These are phyloP conservation scores for Penicillium ochrochloron DNA, from an alignment of 495 filamentous ascomycete genomes.

Conservation along the genomic window DNA sequence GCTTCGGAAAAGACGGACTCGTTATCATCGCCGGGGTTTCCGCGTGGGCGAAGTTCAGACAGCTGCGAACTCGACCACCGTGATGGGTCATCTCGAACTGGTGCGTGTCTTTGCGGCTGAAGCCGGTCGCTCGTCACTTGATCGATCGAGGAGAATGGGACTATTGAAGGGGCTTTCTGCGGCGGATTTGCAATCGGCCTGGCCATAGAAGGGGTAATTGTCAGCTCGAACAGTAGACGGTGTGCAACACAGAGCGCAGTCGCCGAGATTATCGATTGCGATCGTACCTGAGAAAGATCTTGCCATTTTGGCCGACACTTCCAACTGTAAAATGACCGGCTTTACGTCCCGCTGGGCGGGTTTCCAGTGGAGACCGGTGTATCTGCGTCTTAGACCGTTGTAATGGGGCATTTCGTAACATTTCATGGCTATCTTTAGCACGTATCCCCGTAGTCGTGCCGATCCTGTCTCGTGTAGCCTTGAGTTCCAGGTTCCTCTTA, in stretches of 20 bases:
- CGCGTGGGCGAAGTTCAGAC: conserved; percentile 48
- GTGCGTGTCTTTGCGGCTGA: conserved; percentile 30
- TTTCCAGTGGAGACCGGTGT: conserved; percentile 37
- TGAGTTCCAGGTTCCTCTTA: conserved; percentile 39
- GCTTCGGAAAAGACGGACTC: conserved; percentile 35
- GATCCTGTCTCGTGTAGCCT: conserved; percentile 38
- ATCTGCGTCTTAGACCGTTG: conserved; percentile 44
- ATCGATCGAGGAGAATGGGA: conserved; percentile 36
- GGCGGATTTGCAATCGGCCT: conserved; percentile 56
- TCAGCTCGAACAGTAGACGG: conserved; percentile 26
- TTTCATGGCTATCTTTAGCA: conserved; percentile 53
- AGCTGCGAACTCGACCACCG: conserved; percentile 55
- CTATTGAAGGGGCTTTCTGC: conserved; percentile 37
- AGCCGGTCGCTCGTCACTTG: conserved; percentile 43
- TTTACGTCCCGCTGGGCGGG: conserved; percentile 45
- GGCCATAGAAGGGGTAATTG: conserved; percentile 34
- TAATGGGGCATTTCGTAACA: conserved; percentile 47
- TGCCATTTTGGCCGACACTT: conserved; percentile 91
- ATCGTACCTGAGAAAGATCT: conserved; percentile 89
- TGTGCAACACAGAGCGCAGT: conserved; percentile 26
- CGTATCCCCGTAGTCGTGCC: conserved; percentile 41
- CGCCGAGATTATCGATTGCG: conserved; percentile 21
- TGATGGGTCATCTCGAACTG: conserved; percentile 36
- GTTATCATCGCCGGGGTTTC: conserved; percentile 33
- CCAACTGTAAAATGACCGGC: conserved; percentile 89